Conservation (phyloP, 2,329 filamentous ascomycete genomes). For the Beauveria sp. region DNA sequence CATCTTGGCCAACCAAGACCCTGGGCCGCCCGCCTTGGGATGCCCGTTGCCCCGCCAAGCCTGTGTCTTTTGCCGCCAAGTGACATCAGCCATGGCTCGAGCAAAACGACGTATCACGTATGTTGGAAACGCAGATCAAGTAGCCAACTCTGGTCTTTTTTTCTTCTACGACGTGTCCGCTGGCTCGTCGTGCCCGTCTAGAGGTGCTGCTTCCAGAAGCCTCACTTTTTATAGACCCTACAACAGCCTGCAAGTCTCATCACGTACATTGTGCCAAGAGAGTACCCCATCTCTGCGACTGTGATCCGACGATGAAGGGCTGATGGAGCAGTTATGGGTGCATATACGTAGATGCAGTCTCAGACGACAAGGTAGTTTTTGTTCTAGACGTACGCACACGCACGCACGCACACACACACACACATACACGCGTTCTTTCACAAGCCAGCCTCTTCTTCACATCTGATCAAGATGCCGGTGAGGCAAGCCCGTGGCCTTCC, state of each 20-base stretch:
- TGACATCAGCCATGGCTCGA: conserved; percentile 7
- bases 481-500: background rate
- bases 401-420: background rate
- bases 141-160: no score
- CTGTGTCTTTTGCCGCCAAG: conserved; percentile 5
- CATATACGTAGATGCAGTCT: background rate
- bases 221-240: background rate
- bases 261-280: background rate
- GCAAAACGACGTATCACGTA: background rate
- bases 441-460: background rate
- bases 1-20: background rate
- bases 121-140: no score
- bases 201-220: background rate
- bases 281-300: background rate
- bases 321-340: background rate
- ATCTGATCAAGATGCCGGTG: background rate
- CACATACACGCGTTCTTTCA: background rate
- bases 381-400: background rate
- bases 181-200: background rate
- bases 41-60: conserved; percentile 1
- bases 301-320: background rate
- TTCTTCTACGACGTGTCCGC: background rate
- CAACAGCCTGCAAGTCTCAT: background rate
- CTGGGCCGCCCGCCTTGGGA: background rate
- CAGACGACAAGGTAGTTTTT: background rate